phyloP scores from a whole-genome alignment of 192 early-diverging fungal genomes.

The Allomyces arbusculus region DNA sequence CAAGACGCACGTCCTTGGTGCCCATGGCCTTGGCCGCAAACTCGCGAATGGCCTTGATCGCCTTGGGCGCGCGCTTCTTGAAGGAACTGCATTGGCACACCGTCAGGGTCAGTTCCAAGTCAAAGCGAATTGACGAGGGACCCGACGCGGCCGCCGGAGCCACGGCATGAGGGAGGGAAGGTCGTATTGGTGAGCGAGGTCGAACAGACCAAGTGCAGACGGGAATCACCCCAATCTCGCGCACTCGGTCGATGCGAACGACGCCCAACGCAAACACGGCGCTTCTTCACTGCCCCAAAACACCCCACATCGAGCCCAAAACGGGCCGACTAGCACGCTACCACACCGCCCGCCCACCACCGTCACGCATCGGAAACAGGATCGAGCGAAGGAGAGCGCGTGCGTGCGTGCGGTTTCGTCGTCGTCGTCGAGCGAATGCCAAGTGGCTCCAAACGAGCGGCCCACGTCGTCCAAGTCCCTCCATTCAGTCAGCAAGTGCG shows the following conservation, averaged over 20 bases:
- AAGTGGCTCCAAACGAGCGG: too few relatives aligned
- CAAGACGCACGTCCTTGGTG: conserved; percentile 89
- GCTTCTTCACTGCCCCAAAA: too few relatives aligned
- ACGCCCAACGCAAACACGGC: too few relatives aligned
- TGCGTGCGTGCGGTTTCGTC: not conserved
- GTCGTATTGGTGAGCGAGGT: not conserved
- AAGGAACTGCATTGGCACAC: conserved; percentile 37
- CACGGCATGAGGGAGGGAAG: not conserved
- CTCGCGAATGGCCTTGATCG: conserved; percentile 77
- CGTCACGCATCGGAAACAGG: not conserved
- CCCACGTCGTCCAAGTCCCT: too few relatives aligned
- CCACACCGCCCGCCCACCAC: not conserved
- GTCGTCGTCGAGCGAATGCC: too few relatives aligned
- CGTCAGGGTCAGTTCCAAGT: not conserved
- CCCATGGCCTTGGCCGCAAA: conserved; percentile 89
- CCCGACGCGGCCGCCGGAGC: not conserved
- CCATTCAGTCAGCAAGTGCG: too few relatives aligned
- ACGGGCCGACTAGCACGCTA: too few relatives aligned
- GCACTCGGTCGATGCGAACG: too few relatives aligned
- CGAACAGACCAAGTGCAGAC: not conserved
- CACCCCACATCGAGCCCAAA: too few relatives aligned
- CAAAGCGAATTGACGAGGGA: not conserved
- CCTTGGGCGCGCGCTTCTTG: conserved; percentile 93
- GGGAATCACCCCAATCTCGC: too few relatives aligned
- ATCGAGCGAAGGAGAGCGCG: not conserved